These are phyloP conservation scores for Exophiala aquamarina DNA, from an alignment of 2,329 filamentous ascomycete species.

Conservation along the genomic window DNA sequence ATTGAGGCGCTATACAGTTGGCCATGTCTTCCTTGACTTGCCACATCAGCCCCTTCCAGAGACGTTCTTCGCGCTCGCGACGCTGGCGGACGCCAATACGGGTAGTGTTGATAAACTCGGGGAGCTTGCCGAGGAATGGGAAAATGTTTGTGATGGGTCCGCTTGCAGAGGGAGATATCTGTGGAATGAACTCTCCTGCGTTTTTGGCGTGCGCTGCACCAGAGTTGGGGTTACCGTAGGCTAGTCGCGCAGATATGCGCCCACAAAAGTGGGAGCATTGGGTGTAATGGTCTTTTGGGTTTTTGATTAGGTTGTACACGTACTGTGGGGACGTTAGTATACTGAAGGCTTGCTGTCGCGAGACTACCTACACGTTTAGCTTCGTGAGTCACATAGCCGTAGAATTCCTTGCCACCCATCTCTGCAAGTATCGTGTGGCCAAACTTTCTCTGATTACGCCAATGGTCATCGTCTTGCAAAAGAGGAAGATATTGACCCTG, in stretches of 20 bases:
- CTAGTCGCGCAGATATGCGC: constrained; percentile 9
- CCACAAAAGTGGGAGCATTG: constrained; percentile 12
- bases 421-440: constrained; percentile 12
- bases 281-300: constrained; percentile 15
- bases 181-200: constrained; percentile 15
- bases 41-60: constrained; percentile 13
- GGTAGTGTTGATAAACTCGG: constrained; percentile 14
- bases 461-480: constrained; percentile 14
- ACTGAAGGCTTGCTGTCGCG: too few relatives aligned
- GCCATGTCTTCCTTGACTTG: constrained; percentile 11
- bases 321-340: neutral
- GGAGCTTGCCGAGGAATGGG: constrained; percentile 10
- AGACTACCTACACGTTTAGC: constrained; percentile 6
- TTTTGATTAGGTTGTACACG: constrained; percentile 13
- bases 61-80: constrained; percentile 13
- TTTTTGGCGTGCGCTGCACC: constrained; percentile 11
- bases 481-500: constrained; percentile 16
- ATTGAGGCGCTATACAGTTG: constrained; percentile 5
- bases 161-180: constrained; percentile 18
- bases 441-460: constrained; percentile 18
- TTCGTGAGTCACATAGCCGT: constrained; percentile 12
- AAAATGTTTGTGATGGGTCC: constrained; percentile 19
- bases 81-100: constrained; percentile 10
- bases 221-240: constrained; percentile 10
- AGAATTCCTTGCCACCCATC: constrained; percentile 10